Percentiles rank a stretch among this genome's conserved stretches.
Conservation (phyloP, 805 yeast species). For the Saturnispora galanensis region DNA sequence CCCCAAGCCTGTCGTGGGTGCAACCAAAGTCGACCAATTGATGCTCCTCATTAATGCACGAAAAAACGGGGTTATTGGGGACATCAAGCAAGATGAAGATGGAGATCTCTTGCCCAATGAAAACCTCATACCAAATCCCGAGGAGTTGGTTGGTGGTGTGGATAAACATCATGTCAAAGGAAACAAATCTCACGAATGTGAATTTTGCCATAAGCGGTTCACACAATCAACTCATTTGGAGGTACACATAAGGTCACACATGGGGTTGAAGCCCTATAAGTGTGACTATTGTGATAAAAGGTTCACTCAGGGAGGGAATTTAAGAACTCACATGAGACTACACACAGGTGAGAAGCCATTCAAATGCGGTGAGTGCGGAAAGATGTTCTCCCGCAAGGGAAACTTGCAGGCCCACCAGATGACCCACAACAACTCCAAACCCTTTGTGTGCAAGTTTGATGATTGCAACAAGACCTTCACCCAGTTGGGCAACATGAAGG, state of each 20-base stretch:
- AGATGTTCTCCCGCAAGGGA: conserved; percentile 81
- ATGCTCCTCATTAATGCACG: conserved; percentile 89
- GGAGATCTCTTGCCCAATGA: conserved; percentile 39
- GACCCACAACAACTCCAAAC: conserved; percentile 73
- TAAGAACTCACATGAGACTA: conserved; percentile 73
- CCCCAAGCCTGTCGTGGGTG: conserved; percentile 58
- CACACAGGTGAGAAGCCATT: conserved; percentile 94
- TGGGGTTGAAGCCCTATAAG: conserved; percentile 76
- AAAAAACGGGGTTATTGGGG: conserved; percentile 61
- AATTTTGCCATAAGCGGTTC: conserved; percentile 69
- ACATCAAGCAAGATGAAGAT: conserved; percentile 54
- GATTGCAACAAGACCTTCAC: conserved; percentile 78
- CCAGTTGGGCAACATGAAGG: conserved; percentile 86
- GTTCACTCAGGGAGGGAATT: conserved; percentile 85
- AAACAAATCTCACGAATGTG: conserved; percentile 56
- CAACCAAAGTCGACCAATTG: conserved; percentile 82
- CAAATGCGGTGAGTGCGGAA: conserved; percentile 64
- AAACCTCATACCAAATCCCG: conserved; percentile 39
- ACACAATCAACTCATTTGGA: conserved; percentile 88
- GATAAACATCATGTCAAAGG: conserved; percentile 45
- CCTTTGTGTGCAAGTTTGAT: conserved; percentile 72
- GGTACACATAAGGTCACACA: conserved; percentile 80
- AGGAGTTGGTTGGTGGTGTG: conserved; percentile 70
- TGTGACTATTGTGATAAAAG: conserved; percentile 72
- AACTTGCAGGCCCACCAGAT: conserved; percentile 80